Base-by-base conservation (phyloP, 2,329 filamentous ascomycete species). In the Penicillium sp. region DNA sequence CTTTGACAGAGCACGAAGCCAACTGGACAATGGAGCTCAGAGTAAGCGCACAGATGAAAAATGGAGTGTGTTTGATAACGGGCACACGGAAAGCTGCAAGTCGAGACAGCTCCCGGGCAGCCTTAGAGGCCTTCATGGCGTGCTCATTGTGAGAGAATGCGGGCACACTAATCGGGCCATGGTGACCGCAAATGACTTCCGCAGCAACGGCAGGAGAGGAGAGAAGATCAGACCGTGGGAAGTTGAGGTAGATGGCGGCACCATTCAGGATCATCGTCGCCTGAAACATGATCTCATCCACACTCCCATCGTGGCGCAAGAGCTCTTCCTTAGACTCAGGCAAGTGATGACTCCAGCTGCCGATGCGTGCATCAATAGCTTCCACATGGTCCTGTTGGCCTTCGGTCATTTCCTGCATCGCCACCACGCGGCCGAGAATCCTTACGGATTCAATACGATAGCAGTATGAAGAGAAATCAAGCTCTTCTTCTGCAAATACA, bases 211-310 rank as follows among this genome's bases (percentile, higher is more conserved):
- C 76, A 62, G 55, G 77, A 64, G 74, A 77, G 66, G 78, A 87
- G 43, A 65, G 75, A 42, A 92, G 77, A 59, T 89, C 86, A 3
- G 87, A 91, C 48, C 86, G 81, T 8, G 88, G 88, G 57, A 91
- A 86, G 64, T 93, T 88, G 14, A 93, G 78, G 57, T 90, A 81
- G 60, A 93, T 88, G 0, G 84, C 72, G 9, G 78, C 76, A 40
- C 71, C 72, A 49, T 80, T 75, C 44, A 80, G 77, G 61, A 95
- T 88, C 82, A 95, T 92, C 55, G 88, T 86, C 0, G 88, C 90
- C 67, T 95, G 89, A 72, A 95, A 95, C 70, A 95, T 84, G 80
- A 95, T 86, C 70, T 95, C 89, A 65, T 96, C 91, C 10, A 91
- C 77, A 45, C 82, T 79, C 28, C 88, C 85, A 58, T 86, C 81